Percentiles rank a stretch among this genome's conserved stretches.
phyloP scores from a whole-genome alignment of 352 stramenopile species.

The Pelagophyceae sp. region DNA sequence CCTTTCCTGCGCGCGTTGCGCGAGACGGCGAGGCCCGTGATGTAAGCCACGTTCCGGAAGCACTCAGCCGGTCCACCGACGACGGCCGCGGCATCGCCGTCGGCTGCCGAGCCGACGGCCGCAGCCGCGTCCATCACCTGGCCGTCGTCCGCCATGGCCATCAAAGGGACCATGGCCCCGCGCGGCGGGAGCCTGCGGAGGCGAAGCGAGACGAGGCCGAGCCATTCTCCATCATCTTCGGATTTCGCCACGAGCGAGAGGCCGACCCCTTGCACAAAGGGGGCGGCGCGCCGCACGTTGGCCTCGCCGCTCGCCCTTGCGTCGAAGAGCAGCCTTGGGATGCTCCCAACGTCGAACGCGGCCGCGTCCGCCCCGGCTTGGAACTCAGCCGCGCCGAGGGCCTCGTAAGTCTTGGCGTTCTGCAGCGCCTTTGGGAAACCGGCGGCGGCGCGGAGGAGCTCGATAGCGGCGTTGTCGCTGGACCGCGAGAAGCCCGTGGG shows the following conservation, averaged over 20 bases:
- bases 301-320: background rate
- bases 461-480: slow-evolving; percentile 3
- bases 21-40: slow-evolving; percentile 17
- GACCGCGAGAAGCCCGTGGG: background rate
- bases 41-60: background rate
- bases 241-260: background rate
- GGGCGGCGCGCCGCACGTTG: background rate
- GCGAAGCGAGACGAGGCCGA: background rate
- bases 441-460: background rate
- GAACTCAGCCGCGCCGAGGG: background rate
- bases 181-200: background rate
- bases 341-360: background rate
- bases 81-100: background rate
- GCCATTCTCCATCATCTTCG: background rate
- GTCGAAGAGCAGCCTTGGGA: too few relatives aligned
- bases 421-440: background rate
- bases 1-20: background rate
- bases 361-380: background rate
- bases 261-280: slow-evolving; percentile 7
- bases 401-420: slow-evolving; percentile 6
- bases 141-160: background rate
- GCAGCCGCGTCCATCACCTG: background rate
- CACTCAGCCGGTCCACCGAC: background rate
- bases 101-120: background rate
- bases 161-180: too few relatives aligned